Evolutionary conservation across 257 asterid genomes (phyloP).

Genomic region (Anisodus acutangulus): DNA sequence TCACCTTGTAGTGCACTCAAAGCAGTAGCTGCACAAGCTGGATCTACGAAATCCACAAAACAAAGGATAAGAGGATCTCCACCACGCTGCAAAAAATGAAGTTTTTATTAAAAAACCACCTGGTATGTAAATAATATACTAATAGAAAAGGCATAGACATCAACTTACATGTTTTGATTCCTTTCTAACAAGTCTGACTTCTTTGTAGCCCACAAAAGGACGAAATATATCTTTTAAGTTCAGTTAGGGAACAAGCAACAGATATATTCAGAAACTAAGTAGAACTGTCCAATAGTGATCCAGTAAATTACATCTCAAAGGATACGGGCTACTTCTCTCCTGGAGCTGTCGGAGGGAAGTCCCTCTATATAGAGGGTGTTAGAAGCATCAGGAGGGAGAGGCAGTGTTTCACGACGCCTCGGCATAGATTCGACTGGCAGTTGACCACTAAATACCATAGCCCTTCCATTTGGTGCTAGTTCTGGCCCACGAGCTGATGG

Average conservation of each 20-base stretch:
- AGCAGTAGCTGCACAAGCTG: conserved; percentile 73
- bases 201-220: conserved; percentile 65
- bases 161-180: conserved; percentile 56
- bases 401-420: conserved; percentile 48
- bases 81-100: conserved; percentile 51
- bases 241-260: conserved; percentile 37
- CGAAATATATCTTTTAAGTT: conserved; percentile 54
- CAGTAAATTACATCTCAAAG: conserved; percentile 31
- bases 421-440: conserved; percentile 42
- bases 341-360: conserved; percentile 59
- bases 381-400: conserved; percentile 67
- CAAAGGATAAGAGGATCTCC: conserved; percentile 60
- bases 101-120: conserved; percentile 18
- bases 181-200: conserved; percentile 63
- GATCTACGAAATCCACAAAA: conserved; percentile 57
- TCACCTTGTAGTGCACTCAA: conserved; percentile 63
- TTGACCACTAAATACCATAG: conserved; percentile 43
- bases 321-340: conserved; percentile 70
- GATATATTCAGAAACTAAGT: neutral
- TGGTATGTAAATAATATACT: neutral
- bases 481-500: conserved; percentile 43
- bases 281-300: neutral
- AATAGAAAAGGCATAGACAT: neutral
- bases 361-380: conserved; percentile 61
- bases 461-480: conserved; percentile 45